Conservation (phyloP, 208 protist species). For the Acanthamoeba lenticulata region DNA sequence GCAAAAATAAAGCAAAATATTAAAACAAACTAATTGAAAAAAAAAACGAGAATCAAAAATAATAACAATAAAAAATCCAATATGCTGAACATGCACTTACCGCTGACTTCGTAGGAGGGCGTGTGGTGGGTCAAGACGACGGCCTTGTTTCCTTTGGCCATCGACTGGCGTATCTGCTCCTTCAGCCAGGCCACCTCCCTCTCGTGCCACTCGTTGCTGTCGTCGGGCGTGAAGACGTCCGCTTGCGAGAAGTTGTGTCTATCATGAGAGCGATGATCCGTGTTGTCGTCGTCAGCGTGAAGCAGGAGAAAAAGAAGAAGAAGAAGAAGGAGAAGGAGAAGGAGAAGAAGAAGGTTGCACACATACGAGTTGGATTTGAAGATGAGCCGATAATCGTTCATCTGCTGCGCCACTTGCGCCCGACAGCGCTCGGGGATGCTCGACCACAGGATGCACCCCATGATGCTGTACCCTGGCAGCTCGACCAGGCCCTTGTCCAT, state of each 20-base stretch:
- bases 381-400: slow-evolving; percentile 63
- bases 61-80: background rate
- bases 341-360: background rate
- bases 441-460: slow-evolving; percentile 49
- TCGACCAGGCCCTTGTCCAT: background rate
- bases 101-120: background rate
- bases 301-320: background rate
- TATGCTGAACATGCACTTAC: background rate
- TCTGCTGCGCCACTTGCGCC: background rate
- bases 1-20: no score
- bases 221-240: background rate
- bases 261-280: background rate
- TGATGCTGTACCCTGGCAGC: background rate
- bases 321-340: no score
- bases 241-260: background rate
- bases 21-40: background rate
- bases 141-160: slow-evolving; percentile 3
- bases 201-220: background rate
- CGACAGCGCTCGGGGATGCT: background rate
- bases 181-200: background rate
- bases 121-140: slow-evolving; percentile 27
- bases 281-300: background rate
- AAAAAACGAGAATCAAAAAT: background rate
- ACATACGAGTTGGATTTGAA: slow-evolving; percentile 4
- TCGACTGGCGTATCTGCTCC: background rate